Percentiles rank a stretch among this genome's conserved stretches.
Conservation (phyloP, 805 yeast species). For the Saturnispora dispora region DNA sequence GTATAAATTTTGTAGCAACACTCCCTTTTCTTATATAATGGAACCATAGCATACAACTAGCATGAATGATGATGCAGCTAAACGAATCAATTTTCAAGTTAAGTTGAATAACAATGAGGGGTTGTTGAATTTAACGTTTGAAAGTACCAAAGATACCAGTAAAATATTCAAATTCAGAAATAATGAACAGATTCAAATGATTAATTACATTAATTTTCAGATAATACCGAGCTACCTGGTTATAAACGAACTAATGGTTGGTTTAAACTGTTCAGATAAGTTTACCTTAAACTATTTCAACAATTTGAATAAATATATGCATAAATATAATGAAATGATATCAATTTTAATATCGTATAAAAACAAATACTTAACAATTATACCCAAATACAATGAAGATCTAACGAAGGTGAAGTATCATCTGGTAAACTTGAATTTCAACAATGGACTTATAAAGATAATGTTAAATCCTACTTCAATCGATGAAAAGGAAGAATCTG, state of each 20-base stretch:
- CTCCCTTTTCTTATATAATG: background rate
- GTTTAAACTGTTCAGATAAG: background rate
- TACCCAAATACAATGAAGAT: background rate
- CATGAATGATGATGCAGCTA: background rate
- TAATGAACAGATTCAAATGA: background rate
- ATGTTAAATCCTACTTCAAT: background rate
- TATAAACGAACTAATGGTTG: background rate
- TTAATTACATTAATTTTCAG: background rate
- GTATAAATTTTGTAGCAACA: background rate
- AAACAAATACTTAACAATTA: background rate
- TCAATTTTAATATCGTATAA: background rate
- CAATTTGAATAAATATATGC: background rate
- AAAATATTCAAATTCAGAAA: background rate
- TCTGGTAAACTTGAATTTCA: background rate
- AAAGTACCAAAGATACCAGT: background rate
- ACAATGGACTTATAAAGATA: background rate
- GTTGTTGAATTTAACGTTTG: background rate
- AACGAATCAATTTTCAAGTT: background rate
- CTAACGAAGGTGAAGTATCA: background rate
- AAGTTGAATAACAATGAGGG: background rate
- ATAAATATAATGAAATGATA: background rate
- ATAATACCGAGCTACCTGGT: background rate
- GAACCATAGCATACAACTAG: background rate
- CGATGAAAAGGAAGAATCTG: background rate
- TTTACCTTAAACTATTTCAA: background rate